These are phyloP conservation scores for Plenodomus tracheiphilus DNA, from an alignment of 2,329 filamentous ascomycete species.

Conservation along the genomic window DNA sequence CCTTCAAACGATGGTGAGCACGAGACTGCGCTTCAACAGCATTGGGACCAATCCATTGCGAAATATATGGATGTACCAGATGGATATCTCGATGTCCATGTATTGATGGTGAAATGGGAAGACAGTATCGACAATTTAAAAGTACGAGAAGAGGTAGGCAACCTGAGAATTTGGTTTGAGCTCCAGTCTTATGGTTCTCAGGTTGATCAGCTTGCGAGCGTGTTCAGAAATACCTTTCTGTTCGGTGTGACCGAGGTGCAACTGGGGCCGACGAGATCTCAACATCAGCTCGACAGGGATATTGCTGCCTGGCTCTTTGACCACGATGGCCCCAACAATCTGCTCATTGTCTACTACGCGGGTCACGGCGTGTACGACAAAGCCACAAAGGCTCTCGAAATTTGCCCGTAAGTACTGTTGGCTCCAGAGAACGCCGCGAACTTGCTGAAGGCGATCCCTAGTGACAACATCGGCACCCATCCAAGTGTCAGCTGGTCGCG, in stretches of 20 bases:
- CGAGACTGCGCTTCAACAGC: slow-evolving; percentile 3
- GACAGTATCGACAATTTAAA: slow-evolving; percentile 10
- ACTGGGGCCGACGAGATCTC: slow-evolving; percentile 1
- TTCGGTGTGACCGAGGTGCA: slow-evolving; percentile 10
- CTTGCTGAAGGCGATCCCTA: slow-evolving; percentile 6
- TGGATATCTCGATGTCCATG: slow-evolving; percentile 13
- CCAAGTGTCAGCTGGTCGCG: slow-evolving; percentile 2
- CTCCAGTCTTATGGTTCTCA: background rate
- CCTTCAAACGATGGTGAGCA: background rate
- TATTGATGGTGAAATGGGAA: slow-evolving; percentile 15
- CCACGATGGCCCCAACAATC: slow-evolving; percentile 14
- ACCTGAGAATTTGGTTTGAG: background rate
- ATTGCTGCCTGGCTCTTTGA: slow-evolving; percentile 7
- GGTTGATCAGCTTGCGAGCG: slow-evolving; percentile 8
- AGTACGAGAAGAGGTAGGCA: background rate
- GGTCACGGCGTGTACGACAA: slow-evolving; percentile 13
- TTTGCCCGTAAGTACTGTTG: slow-evolving; percentile 4
- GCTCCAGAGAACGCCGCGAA: background rate
- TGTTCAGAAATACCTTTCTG: slow-evolving; percentile 13
- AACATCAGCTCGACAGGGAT: slow-evolving; percentile 8
- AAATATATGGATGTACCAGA: slow-evolving; percentile 10
- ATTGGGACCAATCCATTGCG: slow-evolving; percentile 10
- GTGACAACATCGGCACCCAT: background rate
- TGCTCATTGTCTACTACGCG: slow-evolving; percentile 25
- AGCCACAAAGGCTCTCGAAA: slow-evolving; percentile 3